Evolutionary conservation across 495 filamentous ascomycete genomes (phyloP), one percentile per base, ranked within the genome.

Genomic region (Penicillium nucicola): DNA sequence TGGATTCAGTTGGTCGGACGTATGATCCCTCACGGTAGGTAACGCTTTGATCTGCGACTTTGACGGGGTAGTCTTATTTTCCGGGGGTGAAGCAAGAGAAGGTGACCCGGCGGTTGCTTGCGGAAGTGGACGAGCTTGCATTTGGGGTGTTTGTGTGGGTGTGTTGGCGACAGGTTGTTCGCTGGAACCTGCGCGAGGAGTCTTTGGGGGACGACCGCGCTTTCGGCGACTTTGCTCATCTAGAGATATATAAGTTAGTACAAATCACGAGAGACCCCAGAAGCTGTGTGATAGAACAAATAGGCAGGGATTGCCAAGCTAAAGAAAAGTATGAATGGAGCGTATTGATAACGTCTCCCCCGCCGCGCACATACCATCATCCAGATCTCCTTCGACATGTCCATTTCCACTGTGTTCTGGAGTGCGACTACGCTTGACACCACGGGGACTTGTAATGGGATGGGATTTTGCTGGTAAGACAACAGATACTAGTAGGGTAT

Each of bases 11-110:
- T 97, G 92, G 69, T 99, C 93, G 4, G 95, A 97, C 9, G 93
- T 99, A 63, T 99, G 93, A 62, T 99, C 93, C 52, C 93, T 76
- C 11, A 97, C 95, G 12, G 93, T 97, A 18, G 93, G 93, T 17
- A 99, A 78, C 0, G 93, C 93, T 71, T 99, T 99, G 55, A 99
- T 76, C 9, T 92, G 86, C 2, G 80, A 65, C 69, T 97, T 97
- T 14, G 89, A 85, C n/a, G 95, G 90, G 1, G 91, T 92, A 1
- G 85, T 75, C 71, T 92, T 95, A 30, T 19, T 48, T 22, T 88
- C 80, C 8, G 87, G 85, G 33, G 85, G 84, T 34, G 93, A 95
- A 13, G 83, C 75, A 51, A 91, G 86, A 34, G 81, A 77, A 14
- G 89, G 85, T 13, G 85, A 82, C 15, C 63, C 60, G 15, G 67